Conservation (phyloP, 495 filamentous ascomycete species). For the Lophiotrema nucula region DNA sequence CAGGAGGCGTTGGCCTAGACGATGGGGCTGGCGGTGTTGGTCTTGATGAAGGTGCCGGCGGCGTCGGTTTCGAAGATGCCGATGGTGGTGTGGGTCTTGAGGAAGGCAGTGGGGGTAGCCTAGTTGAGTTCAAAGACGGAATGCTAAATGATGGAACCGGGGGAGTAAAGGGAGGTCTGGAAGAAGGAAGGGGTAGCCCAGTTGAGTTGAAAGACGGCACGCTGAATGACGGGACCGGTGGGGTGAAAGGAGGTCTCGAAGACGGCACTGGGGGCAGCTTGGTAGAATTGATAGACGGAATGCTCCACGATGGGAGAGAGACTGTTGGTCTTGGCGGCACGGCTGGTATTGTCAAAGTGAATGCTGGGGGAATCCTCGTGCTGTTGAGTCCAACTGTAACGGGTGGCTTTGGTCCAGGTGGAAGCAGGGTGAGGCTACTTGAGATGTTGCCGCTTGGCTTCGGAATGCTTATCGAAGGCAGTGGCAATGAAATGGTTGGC, state of each 20-base stretch:
- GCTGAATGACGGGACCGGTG: not conserved
- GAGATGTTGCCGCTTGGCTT: no score
- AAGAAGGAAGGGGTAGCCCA: not conserved
- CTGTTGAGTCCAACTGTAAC: no score
- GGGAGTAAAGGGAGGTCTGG: not conserved
- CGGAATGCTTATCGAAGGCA: not conserved
- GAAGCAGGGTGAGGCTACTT: no score
- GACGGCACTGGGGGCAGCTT: not conserved
- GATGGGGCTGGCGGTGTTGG: conserved; percentile 1
- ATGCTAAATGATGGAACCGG: not conserved
- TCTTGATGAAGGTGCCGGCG: conserved; percentile 5
- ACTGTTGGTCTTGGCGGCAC: not conserved
- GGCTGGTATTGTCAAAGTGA: no score
- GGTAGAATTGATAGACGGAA: not conserved
- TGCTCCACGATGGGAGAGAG: not conserved
- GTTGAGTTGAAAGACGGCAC: not conserved
- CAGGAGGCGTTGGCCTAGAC: not conserved
- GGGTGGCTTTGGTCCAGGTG: no score
- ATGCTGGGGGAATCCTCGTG: no score
- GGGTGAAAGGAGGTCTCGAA: not conserved
- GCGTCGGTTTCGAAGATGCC: not conserved
- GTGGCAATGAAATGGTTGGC: no score
- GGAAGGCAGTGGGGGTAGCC: not conserved
- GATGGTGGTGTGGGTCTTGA: not conserved
- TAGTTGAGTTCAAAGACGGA: conserved; percentile 5